Evolutionary conservation across 2,329 filamentous ascomycete species (phyloP).

Genomic region (Paecilomyces sp.): DNA sequence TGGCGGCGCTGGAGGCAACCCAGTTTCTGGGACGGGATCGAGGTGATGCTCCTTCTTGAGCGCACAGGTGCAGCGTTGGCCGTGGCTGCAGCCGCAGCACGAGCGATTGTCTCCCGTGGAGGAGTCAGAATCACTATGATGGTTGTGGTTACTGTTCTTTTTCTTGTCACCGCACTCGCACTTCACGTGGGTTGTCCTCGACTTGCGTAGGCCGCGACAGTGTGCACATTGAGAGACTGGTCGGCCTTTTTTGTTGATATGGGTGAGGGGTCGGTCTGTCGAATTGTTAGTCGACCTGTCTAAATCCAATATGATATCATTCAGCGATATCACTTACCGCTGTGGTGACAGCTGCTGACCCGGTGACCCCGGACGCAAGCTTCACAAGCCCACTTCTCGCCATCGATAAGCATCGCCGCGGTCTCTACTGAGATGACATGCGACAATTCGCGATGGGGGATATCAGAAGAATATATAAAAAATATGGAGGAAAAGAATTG

Average conservation of each 20-base stretch:
- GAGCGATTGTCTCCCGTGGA: slow-evolving; percentile 27
- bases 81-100: slow-evolving; percentile 48
- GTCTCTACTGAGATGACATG: slow-evolving; percentile 31
- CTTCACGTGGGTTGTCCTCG: slow-evolving; percentile 86
- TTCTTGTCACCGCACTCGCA: slow-evolving; percentile 94
- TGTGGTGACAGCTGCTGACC: slow-evolving; percentile 96
- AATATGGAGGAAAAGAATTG: slow-evolving; percentile 4
- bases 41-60: slow-evolving; percentile 51
- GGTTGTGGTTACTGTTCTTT: slow-evolving; percentile 53
- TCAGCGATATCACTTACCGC: slow-evolving; percentile 57
- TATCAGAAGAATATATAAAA: slow-evolving; percentile 1
- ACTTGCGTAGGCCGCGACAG: slow-evolving; percentile 93
- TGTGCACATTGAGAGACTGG: slow-evolving; percentile 97
- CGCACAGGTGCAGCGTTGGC: slow-evolving; percentile 54
- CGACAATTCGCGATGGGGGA: slow-evolving; percentile 27
- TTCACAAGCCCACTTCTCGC: slow-evolving; percentile 96
- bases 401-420: slow-evolving; percentile 70
- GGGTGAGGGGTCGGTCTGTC: slow-evolving; percentile 79
- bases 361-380: slow-evolving; percentile 97
- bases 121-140: slow-evolving; percentile 29
- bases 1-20: slow-evolving; percentile 33
- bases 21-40: slow-evolving; percentile 43
- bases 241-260: slow-evolving; percentile 96
- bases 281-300: slow-evolving; percentile 3
- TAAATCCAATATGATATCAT: background rate